A percentile compares a stretch with the other conserved stretches of the same genome.
Evolutionary conservation across 192 early-diverging fungal species (phyloP).

Genomic region (Podila horticola): DNA sequence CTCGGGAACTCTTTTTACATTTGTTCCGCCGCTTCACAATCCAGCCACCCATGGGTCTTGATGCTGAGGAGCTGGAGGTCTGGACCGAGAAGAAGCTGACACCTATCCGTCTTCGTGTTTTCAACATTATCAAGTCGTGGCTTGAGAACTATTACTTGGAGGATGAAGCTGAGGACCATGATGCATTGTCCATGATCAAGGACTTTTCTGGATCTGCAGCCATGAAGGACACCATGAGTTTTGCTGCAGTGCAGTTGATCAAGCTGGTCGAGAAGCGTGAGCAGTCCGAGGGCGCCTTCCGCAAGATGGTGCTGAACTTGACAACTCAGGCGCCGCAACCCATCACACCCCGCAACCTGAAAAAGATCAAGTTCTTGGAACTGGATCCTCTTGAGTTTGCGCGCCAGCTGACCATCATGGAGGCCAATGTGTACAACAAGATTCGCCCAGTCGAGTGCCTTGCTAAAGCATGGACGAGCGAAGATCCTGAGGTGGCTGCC

Average conservation of each 20-base stretch:
- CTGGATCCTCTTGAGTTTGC: conserved; percentile 94
- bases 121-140: conserved; percentile 96
- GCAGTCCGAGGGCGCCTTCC: conserved; percentile 67
- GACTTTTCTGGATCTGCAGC: conserved; percentile 76
- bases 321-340: conserved; percentile 76
- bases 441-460: conserved; percentile 91
- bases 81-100: conserved; percentile 93
- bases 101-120: conserved; percentile 91
- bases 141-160: conserved; percentile 92
- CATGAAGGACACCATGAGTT: conserved; percentile 79
- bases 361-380: conserved; percentile 86
- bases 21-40: conserved; percentile 86
- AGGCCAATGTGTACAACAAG: conserved; percentile 82
- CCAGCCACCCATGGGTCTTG: conserved; percentile 74
- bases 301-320: conserved; percentile 71
- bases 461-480: conserved; percentile 87
- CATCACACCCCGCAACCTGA: conserved; percentile 83
- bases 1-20: conserved; percentile 78
- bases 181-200: conserved; percentile 74
- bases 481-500: conserved; percentile 62
- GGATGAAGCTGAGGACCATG: conserved; percentile 68
- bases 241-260: conserved; percentile 78
- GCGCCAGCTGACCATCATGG: conserved; percentile 95
- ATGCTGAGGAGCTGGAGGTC: conserved; percentile 70
- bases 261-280: conserved; percentile 82